A percentile compares a stretch with the other conserved stretches of the same genome.
phyloP scores from a whole-genome alignment of 192 early-diverging fungal species.

The Podila clonocystis region DNA sequence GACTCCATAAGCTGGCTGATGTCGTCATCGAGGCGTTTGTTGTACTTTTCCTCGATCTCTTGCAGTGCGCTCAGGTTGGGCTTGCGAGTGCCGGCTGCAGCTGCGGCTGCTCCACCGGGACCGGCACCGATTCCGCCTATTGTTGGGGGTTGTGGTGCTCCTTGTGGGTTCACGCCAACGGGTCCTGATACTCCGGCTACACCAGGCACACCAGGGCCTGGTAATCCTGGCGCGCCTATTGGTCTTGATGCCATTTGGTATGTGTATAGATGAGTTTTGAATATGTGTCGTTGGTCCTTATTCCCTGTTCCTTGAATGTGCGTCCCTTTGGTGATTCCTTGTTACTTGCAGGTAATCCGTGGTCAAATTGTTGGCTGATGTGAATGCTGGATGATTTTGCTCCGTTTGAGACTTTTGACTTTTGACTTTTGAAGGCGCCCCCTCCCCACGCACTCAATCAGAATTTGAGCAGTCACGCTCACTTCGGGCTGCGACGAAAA shows the following conservation, averaged over 20 bases:
- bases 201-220: constrained; percentile 15
- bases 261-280: not conserved
- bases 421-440: too few relatives aligned
- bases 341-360: too few relatives aligned
- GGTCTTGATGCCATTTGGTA: constrained; percentile 31
- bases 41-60: constrained; percentile 64
- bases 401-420: too few relatives aligned
- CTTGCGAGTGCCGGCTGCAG: constrained; percentile 6
- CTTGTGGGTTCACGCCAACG: constrained; percentile 1
- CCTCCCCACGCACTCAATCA: not conserved
- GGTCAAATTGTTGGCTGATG: too few relatives aligned
- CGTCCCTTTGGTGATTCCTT: too few relatives aligned
- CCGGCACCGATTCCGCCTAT: constrained; percentile 3
- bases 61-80: constrained; percentile 29
- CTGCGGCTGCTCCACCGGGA: constrained; percentile 14
- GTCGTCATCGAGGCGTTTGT: constrained; percentile 61
- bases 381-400: too few relatives aligned
- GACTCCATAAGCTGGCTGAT: constrained; percentile 60
- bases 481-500: not conserved
- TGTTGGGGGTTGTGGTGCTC: constrained; percentile 6
- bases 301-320: too few relatives aligned
- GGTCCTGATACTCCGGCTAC: not conserved
- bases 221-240: constrained; percentile 2
- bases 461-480: not conserved
- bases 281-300: too few relatives aligned